Evolutionary conservation across 441 rosid genomes (phyloP).

Genomic region (Arabidopsis hybrid): DNA sequence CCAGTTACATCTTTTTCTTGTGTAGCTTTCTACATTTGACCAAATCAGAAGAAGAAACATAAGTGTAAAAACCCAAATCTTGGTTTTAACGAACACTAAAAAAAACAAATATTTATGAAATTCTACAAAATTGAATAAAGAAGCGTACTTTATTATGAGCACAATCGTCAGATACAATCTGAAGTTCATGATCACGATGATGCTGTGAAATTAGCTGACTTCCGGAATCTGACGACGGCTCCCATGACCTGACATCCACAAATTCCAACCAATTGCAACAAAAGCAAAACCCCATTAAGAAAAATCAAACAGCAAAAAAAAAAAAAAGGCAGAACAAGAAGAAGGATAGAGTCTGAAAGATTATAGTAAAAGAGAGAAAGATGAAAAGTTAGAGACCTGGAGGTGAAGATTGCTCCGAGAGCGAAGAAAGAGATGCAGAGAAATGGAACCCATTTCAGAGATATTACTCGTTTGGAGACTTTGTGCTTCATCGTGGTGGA

Average conservation of each 20-base stretch:
- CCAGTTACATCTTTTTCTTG: constrained; percentile 57
- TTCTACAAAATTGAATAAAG: background rate
- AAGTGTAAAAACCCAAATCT: constrained; percentile 13
- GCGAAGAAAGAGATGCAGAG: constrained; percentile 72
- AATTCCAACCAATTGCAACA: background rate
- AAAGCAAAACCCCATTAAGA: background rate
- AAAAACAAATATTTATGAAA: background rate
- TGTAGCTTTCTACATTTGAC: constrained; percentile 49
- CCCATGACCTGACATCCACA: constrained; percentile 32
- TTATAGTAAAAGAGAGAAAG: background rate
- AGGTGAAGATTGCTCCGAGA: constrained; percentile 72
- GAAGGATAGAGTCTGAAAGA: background rate
- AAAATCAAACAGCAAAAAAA: background rate
- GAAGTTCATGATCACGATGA: constrained; percentile 65
- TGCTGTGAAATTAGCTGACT: constrained; percentile 57
- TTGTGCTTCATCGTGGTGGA: constrained; percentile 42
- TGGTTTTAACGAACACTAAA: background rate
- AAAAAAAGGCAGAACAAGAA: background rate
- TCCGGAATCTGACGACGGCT: constrained; percentile 31
- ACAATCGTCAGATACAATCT: constrained; percentile 62
- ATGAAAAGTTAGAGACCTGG: constrained; percentile 51
- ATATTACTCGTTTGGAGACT: constrained; percentile 49
- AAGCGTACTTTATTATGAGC: constrained; percentile 57
- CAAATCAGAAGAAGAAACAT: background rate
- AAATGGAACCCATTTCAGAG: constrained; percentile 76